phyloP scores from a whole-genome alignment of 116 monocot genomes.

The Papilionanthe hybrid region DNA sequence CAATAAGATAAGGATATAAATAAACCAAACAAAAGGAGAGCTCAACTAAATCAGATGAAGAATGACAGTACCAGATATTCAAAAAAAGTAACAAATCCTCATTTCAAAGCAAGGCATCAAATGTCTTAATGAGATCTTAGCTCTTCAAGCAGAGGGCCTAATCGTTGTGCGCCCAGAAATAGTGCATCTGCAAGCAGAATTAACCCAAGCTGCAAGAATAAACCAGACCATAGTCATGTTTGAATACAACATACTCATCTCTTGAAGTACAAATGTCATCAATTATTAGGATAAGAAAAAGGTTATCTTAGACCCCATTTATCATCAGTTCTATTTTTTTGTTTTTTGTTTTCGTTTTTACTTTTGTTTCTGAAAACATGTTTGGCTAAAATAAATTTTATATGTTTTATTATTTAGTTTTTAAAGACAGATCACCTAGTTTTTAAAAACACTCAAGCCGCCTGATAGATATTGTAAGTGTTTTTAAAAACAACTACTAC shows the following conservation, averaged over 20 bases:
- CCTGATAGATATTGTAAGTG: no score
- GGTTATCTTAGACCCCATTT: no score
- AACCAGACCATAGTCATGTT: not conserved
- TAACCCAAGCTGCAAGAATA: conserved; percentile 47
- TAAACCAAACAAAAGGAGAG: not conserved
- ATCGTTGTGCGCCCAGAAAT: conserved; percentile 64
- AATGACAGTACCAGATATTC: no score
- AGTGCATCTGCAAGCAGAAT: conserved; percentile 71
- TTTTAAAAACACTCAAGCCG: no score
- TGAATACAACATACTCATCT: not conserved
- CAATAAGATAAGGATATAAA: not conserved
- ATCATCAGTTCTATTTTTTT: no score
- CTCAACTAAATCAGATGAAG: not conserved
- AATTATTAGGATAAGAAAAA: no score
- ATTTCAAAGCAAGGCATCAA: not conserved
- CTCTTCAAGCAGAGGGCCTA: conserved; percentile 66
- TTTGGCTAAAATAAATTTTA: no score
- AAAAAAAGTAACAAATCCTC: not conserved
- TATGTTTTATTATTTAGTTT: no score
- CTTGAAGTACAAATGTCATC: not conserved
- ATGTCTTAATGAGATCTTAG: conserved; percentile 47
- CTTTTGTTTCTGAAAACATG: no score
- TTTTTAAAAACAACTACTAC: no score
- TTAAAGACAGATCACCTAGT: no score
- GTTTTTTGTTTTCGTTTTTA: no score